These are phyloP conservation scores for Acidomyces sp. DNA, from an alignment of 495 filamentous ascomycete species.

Conservation along the genomic window DNA sequence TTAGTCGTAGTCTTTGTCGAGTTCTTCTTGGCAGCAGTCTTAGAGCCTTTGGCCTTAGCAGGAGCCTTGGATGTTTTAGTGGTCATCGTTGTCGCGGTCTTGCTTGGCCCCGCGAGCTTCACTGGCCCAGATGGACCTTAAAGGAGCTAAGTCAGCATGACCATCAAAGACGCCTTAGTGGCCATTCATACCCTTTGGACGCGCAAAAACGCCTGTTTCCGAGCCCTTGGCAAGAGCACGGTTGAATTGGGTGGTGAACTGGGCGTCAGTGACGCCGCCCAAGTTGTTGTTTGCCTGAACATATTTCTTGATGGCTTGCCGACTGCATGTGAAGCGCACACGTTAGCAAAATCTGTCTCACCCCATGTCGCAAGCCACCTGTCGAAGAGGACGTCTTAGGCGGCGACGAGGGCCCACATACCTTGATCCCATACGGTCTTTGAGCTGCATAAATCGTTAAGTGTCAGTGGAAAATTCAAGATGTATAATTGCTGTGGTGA, in stretches of 20 bases:
- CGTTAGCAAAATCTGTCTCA: constrained; percentile 21
- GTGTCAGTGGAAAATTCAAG: constrained; percentile 34
- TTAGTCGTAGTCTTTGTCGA: constrained; percentile 26
- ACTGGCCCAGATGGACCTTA: constrained; percentile 81
- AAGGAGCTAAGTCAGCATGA: constrained; percentile 31
- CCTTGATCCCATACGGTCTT: constrained; percentile 54
- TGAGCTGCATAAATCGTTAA: constrained; percentile 38
- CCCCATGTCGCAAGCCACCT: constrained; percentile 14
- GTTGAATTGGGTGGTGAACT: constrained; percentile 90
- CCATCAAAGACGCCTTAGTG: not conserved
- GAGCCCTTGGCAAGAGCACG: constrained; percentile 79
- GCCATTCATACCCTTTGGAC: constrained; percentile 96
- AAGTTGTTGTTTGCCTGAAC: constrained; percentile 91
- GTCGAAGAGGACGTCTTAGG: constrained; percentile 5
- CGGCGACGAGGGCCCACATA: constrained; percentile 31
- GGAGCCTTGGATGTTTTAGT: constrained; percentile 19
- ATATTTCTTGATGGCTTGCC: constrained; percentile 96
- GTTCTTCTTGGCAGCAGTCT: constrained; percentile 25
- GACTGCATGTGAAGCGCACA: constrained; percentile 43
- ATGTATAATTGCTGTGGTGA: constrained; percentile 1
- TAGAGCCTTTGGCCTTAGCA: constrained; percentile 6
- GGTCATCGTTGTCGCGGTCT: constrained; percentile 24
- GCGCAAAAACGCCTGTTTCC: constrained; percentile 76
- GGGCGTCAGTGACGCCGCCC: constrained; percentile 47
- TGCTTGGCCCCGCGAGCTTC: constrained; percentile 85